Evolutionary conservation across 176 grass and related monocot genomes (phyloP).

Genomic region (Panicum miliaceum): DNA sequence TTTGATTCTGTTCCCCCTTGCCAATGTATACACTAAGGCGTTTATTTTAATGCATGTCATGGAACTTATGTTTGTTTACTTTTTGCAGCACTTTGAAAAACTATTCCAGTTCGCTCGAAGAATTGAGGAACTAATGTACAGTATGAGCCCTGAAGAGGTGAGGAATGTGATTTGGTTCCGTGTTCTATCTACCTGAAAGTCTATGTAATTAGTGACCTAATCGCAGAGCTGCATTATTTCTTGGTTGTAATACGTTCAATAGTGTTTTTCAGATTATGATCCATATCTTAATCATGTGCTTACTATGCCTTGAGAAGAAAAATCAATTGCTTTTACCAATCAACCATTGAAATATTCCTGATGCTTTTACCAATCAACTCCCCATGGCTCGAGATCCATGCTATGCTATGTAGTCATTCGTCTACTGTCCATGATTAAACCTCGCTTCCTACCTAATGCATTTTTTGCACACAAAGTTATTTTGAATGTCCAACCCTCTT

Average conservation of each 20-base stretch:
- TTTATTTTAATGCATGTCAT: not conserved
- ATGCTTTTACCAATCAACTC: not conserved
- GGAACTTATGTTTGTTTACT: conserved; percentile 18
- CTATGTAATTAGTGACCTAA: conserved; percentile 15
- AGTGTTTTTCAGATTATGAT: not conserved
- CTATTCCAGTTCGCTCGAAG: conserved; percentile 88
- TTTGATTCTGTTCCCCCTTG: conserved; percentile 22
- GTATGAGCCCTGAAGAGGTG: conserved; percentile 81
- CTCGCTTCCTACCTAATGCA: not conserved
- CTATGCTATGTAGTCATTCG: not conserved
- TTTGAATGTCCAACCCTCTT: conserved; percentile 23
- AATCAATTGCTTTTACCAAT: too few species aligned
- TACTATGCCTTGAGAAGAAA: not conserved
- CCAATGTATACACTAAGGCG: conserved; percentile 10
- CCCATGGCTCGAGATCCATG: conserved; percentile 8
- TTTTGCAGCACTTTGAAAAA: conserved; percentile 84
- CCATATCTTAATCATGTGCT: not conserved
- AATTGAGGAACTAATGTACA: conserved; percentile 86
- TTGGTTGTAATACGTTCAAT: too few species aligned
- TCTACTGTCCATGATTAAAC: not conserved
- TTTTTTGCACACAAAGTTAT: not conserved
- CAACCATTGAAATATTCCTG: not conserved
- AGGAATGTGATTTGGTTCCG: not conserved
- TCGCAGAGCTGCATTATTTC: not conserved
- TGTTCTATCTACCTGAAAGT: not conserved